phyloP scores from a whole-genome alignment of 495 filamentous ascomycete species.

The Lophiotrema nucula region DNA sequence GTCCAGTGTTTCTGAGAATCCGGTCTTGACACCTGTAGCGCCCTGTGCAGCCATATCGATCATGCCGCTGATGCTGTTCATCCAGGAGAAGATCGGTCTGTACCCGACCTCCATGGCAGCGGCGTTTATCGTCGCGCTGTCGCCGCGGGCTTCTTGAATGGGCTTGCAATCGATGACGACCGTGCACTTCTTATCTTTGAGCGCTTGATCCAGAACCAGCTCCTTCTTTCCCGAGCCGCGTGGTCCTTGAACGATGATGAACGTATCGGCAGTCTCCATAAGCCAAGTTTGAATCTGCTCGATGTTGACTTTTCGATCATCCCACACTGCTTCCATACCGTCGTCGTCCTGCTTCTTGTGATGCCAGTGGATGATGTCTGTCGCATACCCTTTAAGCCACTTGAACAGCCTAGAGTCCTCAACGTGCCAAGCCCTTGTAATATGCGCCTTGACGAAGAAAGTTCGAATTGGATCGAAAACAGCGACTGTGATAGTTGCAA shows the following conservation, averaged over 20 bases:
- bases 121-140: constrained; percentile 79
- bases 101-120: constrained; percentile 87
- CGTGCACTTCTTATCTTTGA: constrained; percentile 73
- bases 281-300: constrained; percentile 81
- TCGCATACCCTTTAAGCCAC: constrained; percentile 79
- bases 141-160: constrained; percentile 86
- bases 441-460: constrained; percentile 84
- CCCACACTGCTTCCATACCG: constrained; percentile 78
- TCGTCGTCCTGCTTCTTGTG: constrained; percentile 58
- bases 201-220: constrained; percentile 77
- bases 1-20: constrained; percentile 92
- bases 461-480: constrained; percentile 87
- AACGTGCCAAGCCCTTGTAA: constrained; percentile 72
- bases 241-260: constrained; percentile 91
- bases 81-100: constrained; percentile 89
- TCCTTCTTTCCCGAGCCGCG: constrained; percentile 89
- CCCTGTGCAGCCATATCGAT: constrained; percentile 90
- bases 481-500: constrained; percentile 82
- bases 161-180: constrained; percentile 94
- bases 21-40: constrained; percentile 89
- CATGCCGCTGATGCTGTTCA: constrained; percentile 89
- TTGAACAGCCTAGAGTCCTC: constrained; percentile 67
- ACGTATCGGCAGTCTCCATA: constrained; percentile 81
- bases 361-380: constrained; percentile 64
- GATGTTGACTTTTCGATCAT: constrained; percentile 78